Evolutionary conservation across 2,329 filamentous ascomycete species (phyloP).

Genomic region (Scedosporium aurantiacum): DNA sequence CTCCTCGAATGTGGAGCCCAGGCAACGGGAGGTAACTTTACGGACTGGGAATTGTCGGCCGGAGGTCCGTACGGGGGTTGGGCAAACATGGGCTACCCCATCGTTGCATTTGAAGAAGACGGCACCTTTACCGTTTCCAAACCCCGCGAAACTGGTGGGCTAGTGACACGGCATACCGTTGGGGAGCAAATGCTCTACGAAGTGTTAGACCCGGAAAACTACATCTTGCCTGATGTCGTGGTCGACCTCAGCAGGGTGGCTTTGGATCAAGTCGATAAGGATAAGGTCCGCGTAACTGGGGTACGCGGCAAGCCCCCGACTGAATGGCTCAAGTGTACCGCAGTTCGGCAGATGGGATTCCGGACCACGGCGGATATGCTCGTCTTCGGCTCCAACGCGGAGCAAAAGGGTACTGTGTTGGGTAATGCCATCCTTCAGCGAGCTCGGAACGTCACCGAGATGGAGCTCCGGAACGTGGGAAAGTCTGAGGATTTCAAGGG

Average conservation of each 20-base stretch:
- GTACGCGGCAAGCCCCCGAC: constrained; percentile 4
- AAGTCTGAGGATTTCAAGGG: neutral
- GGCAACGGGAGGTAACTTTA: constrained; percentile 6
- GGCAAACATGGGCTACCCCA: constrained; percentile 7
- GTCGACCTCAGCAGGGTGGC: constrained; percentile 2
- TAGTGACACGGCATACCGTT: constrained; percentile 4
- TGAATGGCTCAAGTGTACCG: constrained; percentile 5
- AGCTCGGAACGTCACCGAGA: neutral
- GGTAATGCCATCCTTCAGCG: constrained; percentile 2
- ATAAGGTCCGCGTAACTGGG: constrained; percentile 1
- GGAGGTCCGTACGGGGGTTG: constrained; percentile 4
- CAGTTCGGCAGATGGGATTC: constrained; percentile 3
- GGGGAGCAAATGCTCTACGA: constrained; percentile 6
- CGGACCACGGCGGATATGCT: constrained; percentile 1
- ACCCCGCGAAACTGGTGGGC: neutral
- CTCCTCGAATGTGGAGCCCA: constrained; percentile 6
- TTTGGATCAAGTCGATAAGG: neutral
- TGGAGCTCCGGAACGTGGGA: neutral
- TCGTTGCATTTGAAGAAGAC: constrained; percentile 4
- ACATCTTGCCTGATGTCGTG: constrained; percentile 6
- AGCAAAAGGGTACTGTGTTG: neutral
- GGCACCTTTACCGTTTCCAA: constrained; percentile 2
- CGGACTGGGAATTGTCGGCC: constrained; percentile 5
- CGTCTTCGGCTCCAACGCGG: constrained; percentile 3
- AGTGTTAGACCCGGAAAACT: constrained; percentile 6